phyloP scores from a whole-genome alignment of 2,329 filamentous ascomycete genomes.

The Arachnomyces sp. region DNA sequence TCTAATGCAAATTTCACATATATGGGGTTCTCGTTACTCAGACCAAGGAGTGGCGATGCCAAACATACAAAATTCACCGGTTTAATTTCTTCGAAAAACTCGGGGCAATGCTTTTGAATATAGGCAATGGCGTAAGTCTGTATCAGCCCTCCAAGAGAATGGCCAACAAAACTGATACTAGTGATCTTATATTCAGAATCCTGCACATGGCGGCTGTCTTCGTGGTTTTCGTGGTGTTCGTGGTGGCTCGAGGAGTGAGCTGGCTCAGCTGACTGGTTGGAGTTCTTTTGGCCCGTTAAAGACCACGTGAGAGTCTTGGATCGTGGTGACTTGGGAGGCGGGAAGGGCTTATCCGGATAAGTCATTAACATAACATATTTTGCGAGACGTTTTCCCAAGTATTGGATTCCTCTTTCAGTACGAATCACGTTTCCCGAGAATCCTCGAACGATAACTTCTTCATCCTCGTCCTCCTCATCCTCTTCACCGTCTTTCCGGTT shows the following conservation, averaged over 20 bases:
- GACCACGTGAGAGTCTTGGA: conserved; percentile 41
- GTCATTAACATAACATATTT: conserved; percentile 85
- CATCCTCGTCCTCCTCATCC: conserved; percentile 39
- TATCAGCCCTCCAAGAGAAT: conserved; percentile 81
- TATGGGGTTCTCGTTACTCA: conserved; percentile 95
- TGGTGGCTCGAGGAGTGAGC: conserved; percentile 31
- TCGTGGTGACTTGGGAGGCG: conserved; percentile 56
- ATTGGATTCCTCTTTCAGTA: conserved; percentile 94
- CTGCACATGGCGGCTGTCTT: conserved; percentile 37
- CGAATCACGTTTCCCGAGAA: conserved; percentile 84
- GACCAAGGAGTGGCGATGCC: conserved; percentile 77
- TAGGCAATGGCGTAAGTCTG: conserved; percentile 95
- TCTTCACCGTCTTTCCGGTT: conserved; percentile 11
- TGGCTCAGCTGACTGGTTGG: conserved; percentile 14
- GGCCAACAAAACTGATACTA: conserved; percentile 89
- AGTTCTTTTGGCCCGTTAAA: conserved; percentile 36
- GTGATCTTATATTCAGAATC: conserved; percentile 68
- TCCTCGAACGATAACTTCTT: conserved; percentile 78
- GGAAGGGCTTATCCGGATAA: conserved; percentile 85
- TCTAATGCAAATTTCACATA: conserved; percentile 97
- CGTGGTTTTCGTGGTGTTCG: conserved; percentile 24
- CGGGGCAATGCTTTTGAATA: conserved; percentile 88
- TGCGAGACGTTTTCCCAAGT: conserved; percentile 86
- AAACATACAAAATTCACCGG: conserved; percentile 87
- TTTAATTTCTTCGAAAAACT: conserved; percentile 78